These are phyloP conservation scores for Setaria italica DNA, from an alignment of 202 grass and related monocot species.

Conservation along the genomic window DNA sequence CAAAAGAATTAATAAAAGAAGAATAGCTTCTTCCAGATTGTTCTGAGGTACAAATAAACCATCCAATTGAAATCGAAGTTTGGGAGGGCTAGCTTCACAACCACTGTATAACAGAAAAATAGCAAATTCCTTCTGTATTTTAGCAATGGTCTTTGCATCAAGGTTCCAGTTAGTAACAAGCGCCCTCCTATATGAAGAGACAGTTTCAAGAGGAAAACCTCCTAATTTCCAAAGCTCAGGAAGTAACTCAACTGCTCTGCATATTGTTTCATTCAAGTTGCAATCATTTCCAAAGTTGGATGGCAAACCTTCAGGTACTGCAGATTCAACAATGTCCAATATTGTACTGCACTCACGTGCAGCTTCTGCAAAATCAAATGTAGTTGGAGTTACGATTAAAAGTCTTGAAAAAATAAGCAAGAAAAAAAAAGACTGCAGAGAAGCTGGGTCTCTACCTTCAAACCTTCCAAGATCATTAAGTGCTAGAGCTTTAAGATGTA, in stretches of 20 bases:
- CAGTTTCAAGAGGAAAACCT: conserved; percentile 62
- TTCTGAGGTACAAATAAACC: conserved; percentile 80
- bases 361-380: conserved; percentile 72
- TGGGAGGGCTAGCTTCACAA: conserved; percentile 62
- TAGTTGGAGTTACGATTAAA: conserved; percentile 14
- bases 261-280: conserved; percentile 79
- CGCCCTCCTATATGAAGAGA: conserved; percentile 82
- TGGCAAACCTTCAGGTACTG: conserved; percentile 62
- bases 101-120: conserved; percentile 85
- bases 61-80: conserved; percentile 61
- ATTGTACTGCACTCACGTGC: conserved; percentile 66
- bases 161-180: conserved; percentile 83
- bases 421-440: neutral
- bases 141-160: conserved; percentile 51
- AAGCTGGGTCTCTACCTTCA: conserved; percentile 54
- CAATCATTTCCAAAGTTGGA: conserved; percentile 53
- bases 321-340: conserved; percentile 73
- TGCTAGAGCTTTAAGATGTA: conserved; percentile 78
- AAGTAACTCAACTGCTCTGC: conserved; percentile 74
- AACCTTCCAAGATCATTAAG: conserved; percentile 74
- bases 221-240: conserved; percentile 79
- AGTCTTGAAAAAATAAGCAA: conserved; percentile 19
- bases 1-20: conserved; percentile 86
- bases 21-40: conserved; percentile 90
- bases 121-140: conserved; percentile 82